Conservation (phyloP, 768 basidiomycete species). For the Lentinula aciculospora region DNA sequence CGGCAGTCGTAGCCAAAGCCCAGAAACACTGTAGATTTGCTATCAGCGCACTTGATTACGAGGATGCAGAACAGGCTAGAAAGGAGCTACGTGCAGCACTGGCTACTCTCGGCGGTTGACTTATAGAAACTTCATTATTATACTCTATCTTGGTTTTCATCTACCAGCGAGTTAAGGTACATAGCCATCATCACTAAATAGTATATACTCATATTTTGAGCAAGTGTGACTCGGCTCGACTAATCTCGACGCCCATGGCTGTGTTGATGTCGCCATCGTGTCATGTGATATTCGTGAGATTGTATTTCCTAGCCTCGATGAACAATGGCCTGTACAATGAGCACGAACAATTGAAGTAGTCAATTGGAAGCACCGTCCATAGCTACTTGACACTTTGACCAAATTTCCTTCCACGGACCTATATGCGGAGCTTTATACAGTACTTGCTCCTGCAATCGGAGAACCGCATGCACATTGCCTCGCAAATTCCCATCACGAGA, state of each 20-base stretch:
- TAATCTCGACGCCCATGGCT: not conserved
- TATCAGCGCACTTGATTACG: constrained; percentile 93
- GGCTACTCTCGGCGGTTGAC: constrained; percentile 50
- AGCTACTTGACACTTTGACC: not conserved
- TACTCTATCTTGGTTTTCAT: not conserved
- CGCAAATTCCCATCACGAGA: not conserved
- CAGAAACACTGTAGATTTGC: constrained; percentile 94
- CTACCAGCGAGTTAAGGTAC: no score
- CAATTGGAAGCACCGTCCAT: not conserved
- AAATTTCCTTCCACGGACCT: not conserved
- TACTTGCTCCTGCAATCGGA: not conserved
- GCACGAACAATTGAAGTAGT: not conserved
- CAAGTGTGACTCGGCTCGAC: no score
- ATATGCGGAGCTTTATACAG: not conserved
- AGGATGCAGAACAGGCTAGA: constrained; percentile 83
- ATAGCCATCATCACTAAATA: no score
- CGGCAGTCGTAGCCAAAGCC: constrained; percentile 59
- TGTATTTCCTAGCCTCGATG: not conserved
- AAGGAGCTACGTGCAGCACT: constrained; percentile 80
- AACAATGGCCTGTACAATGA: not conserved
- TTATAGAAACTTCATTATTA: not conserved
- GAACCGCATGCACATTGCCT: not conserved
- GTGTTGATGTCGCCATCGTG: not conserved
- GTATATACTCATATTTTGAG: no score
- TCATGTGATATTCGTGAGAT: not conserved